Base-by-base conservation (phyloP, 73 alveolate species). In the Blepharisma japonicum region DNA sequence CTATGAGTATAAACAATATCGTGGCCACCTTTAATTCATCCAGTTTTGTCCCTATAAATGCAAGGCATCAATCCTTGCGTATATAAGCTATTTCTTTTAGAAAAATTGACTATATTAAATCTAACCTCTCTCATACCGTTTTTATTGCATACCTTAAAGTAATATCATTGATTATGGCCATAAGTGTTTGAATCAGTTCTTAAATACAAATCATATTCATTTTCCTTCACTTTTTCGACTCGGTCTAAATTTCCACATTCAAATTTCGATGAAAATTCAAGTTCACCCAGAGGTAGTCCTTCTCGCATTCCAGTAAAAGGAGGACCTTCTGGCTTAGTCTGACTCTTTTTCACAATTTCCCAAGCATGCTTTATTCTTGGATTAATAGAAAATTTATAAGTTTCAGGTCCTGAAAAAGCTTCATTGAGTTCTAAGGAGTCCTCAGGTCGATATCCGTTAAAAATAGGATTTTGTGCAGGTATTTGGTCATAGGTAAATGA, bases 111-210 rank as follows among this genome's bases (percentile, higher is more conserved):
- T 6, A 96, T 96, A 82, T 96, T 96, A 86, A 96, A 96, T 51
- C 96, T 83, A 54, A 91, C 91, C 46, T 87, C 90, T 70, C 88
- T 91, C 45, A 96, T 97, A 56, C 91, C 92, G 82, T 92, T 82
- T 38, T 96, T 94, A 74, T 96, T 96, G 2, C 89, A 77, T 6
- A 96, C 93, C 32, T 94, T 77, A 82, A 96, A 96, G 74, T 94
- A 96, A 82, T 88, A 96, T 98, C 99, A 96, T 81, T 96, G 92
- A 53, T 96, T 94, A 83, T 96, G 91, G 67, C 98, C 98, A 54
- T 96, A 87, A 2, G 99, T 96, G 77, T 96, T 94, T 68, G 94
- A 92, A 83, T 96, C 99, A 55, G 97, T 88, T 80, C 92, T 93
- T 6, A 96, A 89, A 72, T 83, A 86, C 77, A 96, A 82, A 82